phyloP scores from a whole-genome alignment of 208 protist genomes.

The Trypanosoma rangeli region DNA sequence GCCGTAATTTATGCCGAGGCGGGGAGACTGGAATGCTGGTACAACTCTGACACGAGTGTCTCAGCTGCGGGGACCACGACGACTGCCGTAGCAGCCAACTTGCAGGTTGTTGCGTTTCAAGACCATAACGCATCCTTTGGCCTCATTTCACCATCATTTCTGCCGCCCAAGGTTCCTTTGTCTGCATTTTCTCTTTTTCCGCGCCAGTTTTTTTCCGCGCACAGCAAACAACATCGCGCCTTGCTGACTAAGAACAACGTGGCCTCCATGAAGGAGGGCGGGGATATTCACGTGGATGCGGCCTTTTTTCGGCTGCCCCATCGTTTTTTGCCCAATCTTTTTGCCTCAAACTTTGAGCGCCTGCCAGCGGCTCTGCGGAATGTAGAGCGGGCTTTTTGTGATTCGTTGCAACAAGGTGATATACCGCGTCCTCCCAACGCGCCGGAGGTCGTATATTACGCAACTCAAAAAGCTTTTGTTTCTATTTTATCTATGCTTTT shows the following conservation, averaged over 20 bases:
- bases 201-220: conserved; percentile 36
- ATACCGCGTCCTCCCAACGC: background rate
- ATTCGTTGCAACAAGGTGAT: conserved; percentile 16
- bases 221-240: conserved; percentile 31
- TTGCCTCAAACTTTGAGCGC: conserved; percentile 44
- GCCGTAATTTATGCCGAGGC: conserved; percentile 1
- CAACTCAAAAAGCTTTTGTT: background rate
- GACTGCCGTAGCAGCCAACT: background rate
- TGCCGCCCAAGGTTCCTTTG: conserved; percentile 39
- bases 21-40: conserved; percentile 12
- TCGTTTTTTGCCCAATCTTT: conserved; percentile 43
- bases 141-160: conserved; percentile 21
- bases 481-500: conserved; percentile 14
- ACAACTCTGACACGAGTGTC: background rate
- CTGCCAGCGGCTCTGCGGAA: conserved; percentile 48
- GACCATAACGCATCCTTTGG: background rate
- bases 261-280: background rate
- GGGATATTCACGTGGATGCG: conserved; percentile 36
- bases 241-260: conserved; percentile 13
- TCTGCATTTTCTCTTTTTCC: conserved; percentile 41
- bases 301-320: conserved; percentile 44
- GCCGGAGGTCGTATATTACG: conserved; percentile 7
- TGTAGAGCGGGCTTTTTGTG: conserved; percentile 44
- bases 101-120: background rate
- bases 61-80: background rate